These are phyloP conservation scores for Flagelloscypha sp. DNA, from an alignment of 768 basidiomycete genomes.

Conservation along the genomic window DNA sequence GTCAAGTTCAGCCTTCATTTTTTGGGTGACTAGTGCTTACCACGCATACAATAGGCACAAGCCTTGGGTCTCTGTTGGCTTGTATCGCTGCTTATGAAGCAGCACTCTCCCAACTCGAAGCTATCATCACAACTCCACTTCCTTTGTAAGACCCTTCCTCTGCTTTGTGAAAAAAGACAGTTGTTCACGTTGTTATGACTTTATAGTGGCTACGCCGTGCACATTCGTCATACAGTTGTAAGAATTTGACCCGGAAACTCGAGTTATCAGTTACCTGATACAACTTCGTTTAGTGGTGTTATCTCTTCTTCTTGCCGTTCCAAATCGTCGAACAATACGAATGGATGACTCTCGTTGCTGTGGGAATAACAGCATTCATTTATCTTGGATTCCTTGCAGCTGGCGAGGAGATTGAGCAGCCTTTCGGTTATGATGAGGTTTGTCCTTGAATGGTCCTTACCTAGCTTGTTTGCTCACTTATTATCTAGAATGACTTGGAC, in stretches of 20 bases:
- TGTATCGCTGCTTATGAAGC: slow-evolving; percentile 47
- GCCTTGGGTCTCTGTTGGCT: slow-evolving; percentile 42
- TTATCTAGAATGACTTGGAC: slow-evolving; percentile 56
- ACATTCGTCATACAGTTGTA: too few species aligned
- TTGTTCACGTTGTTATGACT: too few species aligned
- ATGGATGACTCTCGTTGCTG: slow-evolving; percentile 61
- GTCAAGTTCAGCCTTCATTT: slow-evolving; percentile 7
- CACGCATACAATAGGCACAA: slow-evolving; percentile 37
- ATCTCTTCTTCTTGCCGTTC: slow-evolving; percentile 72
- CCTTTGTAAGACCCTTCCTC: too few species aligned
- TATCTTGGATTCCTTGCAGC: slow-evolving; percentile 73
- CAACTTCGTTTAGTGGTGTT: too few species aligned
- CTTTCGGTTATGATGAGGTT: too few species aligned
- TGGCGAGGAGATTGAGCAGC: slow-evolving; percentile 64
- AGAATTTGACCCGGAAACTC: too few species aligned
- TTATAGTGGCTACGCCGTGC: too few species aligned
- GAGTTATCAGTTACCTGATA: too few species aligned
- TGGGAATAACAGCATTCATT: slow-evolving; percentile 58
- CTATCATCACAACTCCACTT: slow-evolving; percentile 54
- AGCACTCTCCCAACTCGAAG: slow-evolving; percentile 43
- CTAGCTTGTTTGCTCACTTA: too few species aligned
- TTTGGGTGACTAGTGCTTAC: slow-evolving; percentile 1
- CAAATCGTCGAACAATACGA: slow-evolving; percentile 55
- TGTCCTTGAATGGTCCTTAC: too few species aligned
- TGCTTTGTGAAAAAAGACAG: too few species aligned